Percentiles rank a stretch among this genome's conserved stretches.
These are phyloP conservation scores for Camellia sinensis DNA, from an alignment of 148 eudicot genomes.

Conservation along the genomic window DNA sequence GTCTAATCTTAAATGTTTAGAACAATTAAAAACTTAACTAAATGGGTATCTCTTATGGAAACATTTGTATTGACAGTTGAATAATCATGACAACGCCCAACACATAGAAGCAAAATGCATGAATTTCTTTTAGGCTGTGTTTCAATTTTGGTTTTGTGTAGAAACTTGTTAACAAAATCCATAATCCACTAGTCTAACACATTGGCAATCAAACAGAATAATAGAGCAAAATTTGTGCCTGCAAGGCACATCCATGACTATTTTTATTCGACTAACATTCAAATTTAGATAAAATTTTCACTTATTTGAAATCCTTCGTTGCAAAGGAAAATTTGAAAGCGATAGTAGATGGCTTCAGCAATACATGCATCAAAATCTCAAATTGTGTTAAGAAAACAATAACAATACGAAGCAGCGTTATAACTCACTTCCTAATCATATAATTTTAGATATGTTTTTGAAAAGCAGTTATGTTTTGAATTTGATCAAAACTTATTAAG, in stretches of 20 bases:
- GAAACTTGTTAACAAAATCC: too few species aligned
- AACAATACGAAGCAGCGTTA: background rate
- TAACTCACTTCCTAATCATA: background rate
- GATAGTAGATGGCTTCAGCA: background rate
- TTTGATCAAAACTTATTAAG: constrained; percentile 4
- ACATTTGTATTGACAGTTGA: background rate
- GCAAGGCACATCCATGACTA: too few species aligned
- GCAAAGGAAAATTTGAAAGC: background rate
- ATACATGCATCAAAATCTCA: background rate
- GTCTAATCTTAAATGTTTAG: too few species aligned
- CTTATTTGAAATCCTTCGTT: background rate
- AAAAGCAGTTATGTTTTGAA: background rate
- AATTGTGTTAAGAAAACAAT: background rate
- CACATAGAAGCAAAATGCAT: background rate
- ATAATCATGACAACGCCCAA: background rate
- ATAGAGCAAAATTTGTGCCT: too few species aligned
- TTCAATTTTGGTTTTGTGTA: too few species aligned
- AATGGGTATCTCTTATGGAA: too few species aligned
- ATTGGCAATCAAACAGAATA: too few species aligned
- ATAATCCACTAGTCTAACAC: too few species aligned
- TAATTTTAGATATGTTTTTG: background rate
- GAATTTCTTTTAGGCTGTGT: too few species aligned
- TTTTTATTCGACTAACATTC: background rate
- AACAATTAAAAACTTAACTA: too few species aligned
- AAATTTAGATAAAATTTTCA: background rate